These are phyloP conservation scores for Eucalyptus globulus DNA, from an alignment of 345 rosid genomes.

Conservation along the genomic window DNA sequence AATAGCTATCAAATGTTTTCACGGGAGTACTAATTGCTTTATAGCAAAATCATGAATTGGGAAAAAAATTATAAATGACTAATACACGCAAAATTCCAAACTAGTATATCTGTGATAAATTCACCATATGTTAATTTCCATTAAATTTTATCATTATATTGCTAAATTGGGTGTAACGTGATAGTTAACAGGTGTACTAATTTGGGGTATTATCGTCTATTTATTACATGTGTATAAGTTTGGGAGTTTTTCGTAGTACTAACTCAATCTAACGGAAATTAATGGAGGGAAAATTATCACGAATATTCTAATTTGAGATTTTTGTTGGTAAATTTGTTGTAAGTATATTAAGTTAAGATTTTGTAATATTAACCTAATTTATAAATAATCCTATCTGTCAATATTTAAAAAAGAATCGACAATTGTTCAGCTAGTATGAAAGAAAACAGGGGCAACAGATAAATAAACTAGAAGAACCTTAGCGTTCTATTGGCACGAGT, in stretches of 20 bases:
- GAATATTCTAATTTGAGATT: too few relatives aligned
- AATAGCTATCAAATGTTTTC: neutral
- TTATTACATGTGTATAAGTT: too few relatives aligned
- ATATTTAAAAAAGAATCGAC: neutral
- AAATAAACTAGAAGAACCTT: neutral
- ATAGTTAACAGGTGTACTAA: rapidly evolving
- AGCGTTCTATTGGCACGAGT: neutral
- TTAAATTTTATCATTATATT: too few relatives aligned
- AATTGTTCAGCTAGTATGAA: neutral
- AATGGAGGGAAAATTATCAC: neutral
- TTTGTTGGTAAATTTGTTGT: too few relatives aligned
- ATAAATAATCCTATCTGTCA: neutral
- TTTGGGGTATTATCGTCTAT: rapidly evolving
- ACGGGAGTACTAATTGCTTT: too few relatives aligned
- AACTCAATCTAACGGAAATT: too few relatives aligned
- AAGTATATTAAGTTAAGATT: too few relatives aligned
- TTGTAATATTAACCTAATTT: too few relatives aligned
- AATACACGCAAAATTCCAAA: rapidly evolving
- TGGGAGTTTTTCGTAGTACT: too few relatives aligned
- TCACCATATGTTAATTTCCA: rapidly evolving
- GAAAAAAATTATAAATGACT: too few relatives aligned
- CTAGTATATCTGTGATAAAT: too few relatives aligned
- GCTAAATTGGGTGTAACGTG: rapidly evolving
- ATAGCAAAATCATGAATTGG: neutral
- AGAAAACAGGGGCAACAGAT: neutral